Evolutionary conservation across 1,284 basidiomycete species (phyloP), one percentile per base, ranked within the genome.

Genomic region (Athelia sp.): DNA sequence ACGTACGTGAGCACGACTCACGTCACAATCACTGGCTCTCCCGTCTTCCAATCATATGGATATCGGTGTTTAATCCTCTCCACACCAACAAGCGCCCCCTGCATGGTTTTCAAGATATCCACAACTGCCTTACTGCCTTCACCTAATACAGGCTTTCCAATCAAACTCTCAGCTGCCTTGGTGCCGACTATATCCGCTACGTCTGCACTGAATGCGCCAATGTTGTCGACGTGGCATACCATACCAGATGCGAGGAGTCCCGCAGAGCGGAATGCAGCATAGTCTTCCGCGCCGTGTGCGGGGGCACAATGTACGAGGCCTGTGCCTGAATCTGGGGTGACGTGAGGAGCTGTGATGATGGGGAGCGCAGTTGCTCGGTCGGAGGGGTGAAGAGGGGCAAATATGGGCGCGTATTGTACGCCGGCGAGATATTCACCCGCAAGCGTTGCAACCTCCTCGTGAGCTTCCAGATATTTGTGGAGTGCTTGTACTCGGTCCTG

Each of bases 41-140:
- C 86, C 1, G 96, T 96, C 64, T 93, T 90, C 96, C 96, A 99
- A 63, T 99, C 96, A 63, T 94, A 95, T 0, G 97, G 95, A 64
- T 98, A 99, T 45, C 86, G 82, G 70, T 99, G 97, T 56, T 81
- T 82, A 58, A 93, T 80, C 54, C 74, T 75, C 60, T 92, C 78
- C 47, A 88, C 72, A 51, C 84, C 84, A 24, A 92, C 64, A 13
- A 97, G 68, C 0, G 70, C 72, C 19, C n/a, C 36, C 36, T 40
- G 8, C n/a, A 74, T 62, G 46, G 77, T 67, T 51, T 76, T 69
- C 46, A 98, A 65, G 13, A 95, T 62, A 26, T 76, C 69, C 4
- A 91, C 76, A 38, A 95, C 74, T 17, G 74, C 75, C 49, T 76
- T 78, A 2, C 80, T 83, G 0, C 95, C 96, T 4, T 77, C 78